Evolutionary conservation across 1,284 basidiomycete species (phyloP).

Genomic region (Violaceomyces palustris): DNA sequence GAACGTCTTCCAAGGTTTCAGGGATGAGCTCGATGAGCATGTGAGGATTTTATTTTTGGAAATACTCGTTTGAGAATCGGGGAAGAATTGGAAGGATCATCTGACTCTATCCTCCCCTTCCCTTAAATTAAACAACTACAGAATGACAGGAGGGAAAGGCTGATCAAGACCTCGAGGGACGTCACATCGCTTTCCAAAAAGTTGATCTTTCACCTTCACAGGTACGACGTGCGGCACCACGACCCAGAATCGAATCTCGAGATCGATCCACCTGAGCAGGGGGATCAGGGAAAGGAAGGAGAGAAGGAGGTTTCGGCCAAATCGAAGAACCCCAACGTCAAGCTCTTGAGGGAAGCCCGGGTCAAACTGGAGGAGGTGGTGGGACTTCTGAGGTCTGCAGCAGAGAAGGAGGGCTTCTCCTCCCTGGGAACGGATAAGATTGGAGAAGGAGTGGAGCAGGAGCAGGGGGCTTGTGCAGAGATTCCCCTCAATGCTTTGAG

Average conservation of each 20-base stretch:
- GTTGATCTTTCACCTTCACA: constrained; percentile 86
- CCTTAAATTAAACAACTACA: constrained; percentile 3
- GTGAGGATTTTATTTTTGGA: constrained; percentile 1
- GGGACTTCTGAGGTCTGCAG: constrained; percentile 63
- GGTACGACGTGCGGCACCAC: constrained; percentile 53
- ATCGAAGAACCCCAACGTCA: constrained; percentile 1
- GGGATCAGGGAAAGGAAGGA: no score
- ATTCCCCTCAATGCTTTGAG: no score
- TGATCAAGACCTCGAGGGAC: constrained; percentile 75
- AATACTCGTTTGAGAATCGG: no score
- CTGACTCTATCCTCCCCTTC: background rate
- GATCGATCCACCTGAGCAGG: background rate
- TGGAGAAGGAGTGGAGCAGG: no score
- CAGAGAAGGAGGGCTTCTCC: constrained; percentile 47
- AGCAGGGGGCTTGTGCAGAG: no score
- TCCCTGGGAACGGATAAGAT: no score
- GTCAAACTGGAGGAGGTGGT: constrained; percentile 70
- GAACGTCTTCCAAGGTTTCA: constrained; percentile 23
- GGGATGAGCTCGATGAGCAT: constrained; percentile 45
- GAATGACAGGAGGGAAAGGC: constrained; percentile 61
- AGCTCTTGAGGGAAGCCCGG: constrained; percentile 61
- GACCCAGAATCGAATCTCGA: constrained; percentile 7
- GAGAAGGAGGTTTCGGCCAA: background rate
- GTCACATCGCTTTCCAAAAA: constrained; percentile 90
- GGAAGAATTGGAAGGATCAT: no score